These are phyloP conservation scores for Russula sp. DNA, from an alignment of 768 basidiomycete species.

Conservation along the genomic window DNA sequence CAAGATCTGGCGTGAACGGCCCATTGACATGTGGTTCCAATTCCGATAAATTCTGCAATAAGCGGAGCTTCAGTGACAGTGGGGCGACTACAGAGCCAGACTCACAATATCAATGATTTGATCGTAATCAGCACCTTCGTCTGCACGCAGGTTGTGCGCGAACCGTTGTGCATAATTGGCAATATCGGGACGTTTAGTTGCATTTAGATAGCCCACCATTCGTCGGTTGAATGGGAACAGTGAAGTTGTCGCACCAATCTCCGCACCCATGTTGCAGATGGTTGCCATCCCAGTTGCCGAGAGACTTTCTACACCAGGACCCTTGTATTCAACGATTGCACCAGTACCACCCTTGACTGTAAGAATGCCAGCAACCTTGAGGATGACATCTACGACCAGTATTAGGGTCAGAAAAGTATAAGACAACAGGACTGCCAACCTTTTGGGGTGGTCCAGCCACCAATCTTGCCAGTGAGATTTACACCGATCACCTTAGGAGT, in stretches of 20 bases:
- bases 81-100: slow-evolving; percentile 10
- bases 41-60: slow-evolving; percentile 76
- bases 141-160: slow-evolving; percentile 83
- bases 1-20: slow-evolving; percentile 99
- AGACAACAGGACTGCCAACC: slow-evolving; percentile 38
- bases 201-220: slow-evolving; percentile 89
- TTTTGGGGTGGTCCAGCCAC: slow-evolving; percentile 97
- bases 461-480: slow-evolving; percentile 88
- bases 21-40: slow-evolving; percentile 99
- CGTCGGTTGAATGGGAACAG: slow-evolving; percentile 97
- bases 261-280: slow-evolving; percentile 99
- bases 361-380: slow-evolving; percentile 97
- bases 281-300: slow-evolving; percentile 99
- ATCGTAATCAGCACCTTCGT: slow-evolving; percentile 88
- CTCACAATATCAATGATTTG: slow-evolving; percentile 84
- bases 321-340: slow-evolving; percentile 96
- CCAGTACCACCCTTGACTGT: slow-evolving; percentile 99
- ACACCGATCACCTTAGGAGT: slow-evolving; percentile 99
- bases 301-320: slow-evolving; percentile 90
- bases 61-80: not conserved
- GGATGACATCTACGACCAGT: slow-evolving; percentile 71
- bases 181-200: slow-evolving; percentile 87
- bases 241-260: slow-evolving; percentile 98
- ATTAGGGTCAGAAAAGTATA: slow-evolving; percentile 9
- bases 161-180: slow-evolving; percentile 86